Evolutionary conservation across 2,329 filamentous ascomycete species (phyloP).

Genomic region (Fusarium nelsonii): DNA sequence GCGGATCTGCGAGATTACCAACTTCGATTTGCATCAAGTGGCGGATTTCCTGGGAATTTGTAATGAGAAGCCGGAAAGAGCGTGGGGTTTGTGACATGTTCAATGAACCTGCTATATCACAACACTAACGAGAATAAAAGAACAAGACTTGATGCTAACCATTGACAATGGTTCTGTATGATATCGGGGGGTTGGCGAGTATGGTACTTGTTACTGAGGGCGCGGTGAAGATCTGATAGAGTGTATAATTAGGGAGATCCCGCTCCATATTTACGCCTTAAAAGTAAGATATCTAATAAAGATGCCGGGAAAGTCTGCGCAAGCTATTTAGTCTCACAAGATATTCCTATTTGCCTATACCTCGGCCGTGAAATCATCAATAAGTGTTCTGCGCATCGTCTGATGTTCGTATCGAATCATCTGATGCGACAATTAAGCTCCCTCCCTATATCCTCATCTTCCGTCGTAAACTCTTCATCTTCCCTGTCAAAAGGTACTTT

Average conservation of each 20-base stretch:
- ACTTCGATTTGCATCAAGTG: conserved; percentile 75
- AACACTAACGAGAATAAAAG: neutral
- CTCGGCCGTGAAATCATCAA: neutral
- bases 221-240: neutral
- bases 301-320: neutral
- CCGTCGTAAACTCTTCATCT: conserved; percentile 4
- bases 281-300: conserved; percentile 1
- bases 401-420: no score
- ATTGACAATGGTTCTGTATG: conserved; percentile 12
- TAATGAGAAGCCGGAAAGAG: conserved; percentile 14
- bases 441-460: neutral
- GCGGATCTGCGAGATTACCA: conserved; percentile 84
- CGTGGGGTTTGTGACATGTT: neutral
- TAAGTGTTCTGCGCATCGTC: neutral
- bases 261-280: conserved; percentile 4
- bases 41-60: conserved; percentile 61
- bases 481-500: neutral
- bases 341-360: neutral
- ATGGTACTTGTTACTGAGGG: neutral
- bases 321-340: neutral
- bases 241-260: neutral
- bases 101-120: neutral
- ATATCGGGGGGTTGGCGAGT: neutral
- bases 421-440: neutral
- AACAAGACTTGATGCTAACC: neutral